Percentiles rank a stretch among this genome's conserved stretches.
Conservation (phyloP, 768 basidiomycete species). For the Phylloporus rhodoxanthus region DNA sequence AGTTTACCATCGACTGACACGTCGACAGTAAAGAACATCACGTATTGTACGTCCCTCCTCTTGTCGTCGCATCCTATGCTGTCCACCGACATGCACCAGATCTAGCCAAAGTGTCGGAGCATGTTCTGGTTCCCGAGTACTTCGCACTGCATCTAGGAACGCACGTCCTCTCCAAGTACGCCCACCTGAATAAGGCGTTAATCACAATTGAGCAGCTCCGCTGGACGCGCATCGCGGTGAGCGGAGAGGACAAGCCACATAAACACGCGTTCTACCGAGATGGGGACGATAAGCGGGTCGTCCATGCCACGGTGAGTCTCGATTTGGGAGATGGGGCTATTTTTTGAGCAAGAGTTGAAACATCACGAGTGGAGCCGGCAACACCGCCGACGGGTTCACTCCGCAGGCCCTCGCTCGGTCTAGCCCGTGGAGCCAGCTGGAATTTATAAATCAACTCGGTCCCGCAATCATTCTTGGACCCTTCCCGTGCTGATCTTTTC, state of each 20-base stretch:
- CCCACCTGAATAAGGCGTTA: conserved; percentile 65
- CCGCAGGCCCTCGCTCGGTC: conserved; percentile 16
- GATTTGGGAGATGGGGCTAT: conserved; percentile 1
- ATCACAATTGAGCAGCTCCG: conserved; percentile 73
- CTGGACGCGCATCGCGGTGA: conserved; percentile 73
- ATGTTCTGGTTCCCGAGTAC: conserved; percentile 75
- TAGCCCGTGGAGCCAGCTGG: conserved; percentile 21
- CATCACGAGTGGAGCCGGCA: conserved; percentile 19
- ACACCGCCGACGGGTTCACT: conserved; percentile 8
- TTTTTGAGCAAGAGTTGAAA: conserved; percentile 3
- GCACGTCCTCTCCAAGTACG: conserved; percentile 75
- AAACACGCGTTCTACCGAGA: conserved; percentile 81
- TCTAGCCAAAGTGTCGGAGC: conserved; percentile 83
- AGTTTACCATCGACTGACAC: not conserved
- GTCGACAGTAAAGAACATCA: conserved; percentile 59
- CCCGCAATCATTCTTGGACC: not conserved
- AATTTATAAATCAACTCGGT: conserved; percentile 9
- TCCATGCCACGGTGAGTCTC: conserved; percentile 49
- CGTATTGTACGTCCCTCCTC: conserved; percentile 41
- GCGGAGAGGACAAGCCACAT: conserved; percentile 46
- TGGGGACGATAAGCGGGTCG: conserved; percentile 81
- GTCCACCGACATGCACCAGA: conserved; percentile 35
- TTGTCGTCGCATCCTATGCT: not conserved
- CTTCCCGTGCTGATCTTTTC: not conserved
- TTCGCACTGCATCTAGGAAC: conserved; percentile 86